Conservation (phyloP, 2,329 filamentous ascomycete species). For the Pochonia chlamydosporia region DNA sequence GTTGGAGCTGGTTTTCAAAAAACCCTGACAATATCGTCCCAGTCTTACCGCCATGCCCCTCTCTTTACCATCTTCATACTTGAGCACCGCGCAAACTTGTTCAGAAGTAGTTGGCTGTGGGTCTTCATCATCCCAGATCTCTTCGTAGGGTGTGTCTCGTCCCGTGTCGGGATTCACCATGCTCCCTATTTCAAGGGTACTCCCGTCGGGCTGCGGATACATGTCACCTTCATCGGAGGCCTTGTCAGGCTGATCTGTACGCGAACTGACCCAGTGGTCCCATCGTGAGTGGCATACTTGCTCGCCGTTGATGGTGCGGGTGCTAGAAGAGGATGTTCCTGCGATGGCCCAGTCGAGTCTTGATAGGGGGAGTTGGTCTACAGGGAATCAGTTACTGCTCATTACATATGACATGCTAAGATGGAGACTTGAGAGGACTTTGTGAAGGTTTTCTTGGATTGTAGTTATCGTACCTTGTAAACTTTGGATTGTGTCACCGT, state of each 20-base stretch:
- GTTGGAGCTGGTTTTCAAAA: constrained; percentile 38
- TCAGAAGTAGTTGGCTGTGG: constrained; percentile 5
- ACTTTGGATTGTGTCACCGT: constrained; percentile 11
- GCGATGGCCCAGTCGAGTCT: constrained; percentile 62
- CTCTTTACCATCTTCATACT: constrained; percentile 26
- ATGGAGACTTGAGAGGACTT: too few relatives aligned
- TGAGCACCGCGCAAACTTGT: constrained; percentile 32
- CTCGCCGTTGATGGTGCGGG: constrained; percentile 17
- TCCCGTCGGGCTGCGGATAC: constrained; percentile 34
- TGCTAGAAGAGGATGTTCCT: constrained; percentile 41
- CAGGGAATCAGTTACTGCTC: constrained; percentile 4
- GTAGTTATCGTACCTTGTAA: background rate
- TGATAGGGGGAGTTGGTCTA: constrained; percentile 16
- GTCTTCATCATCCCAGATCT: constrained; percentile 54
- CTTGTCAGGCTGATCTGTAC: constrained; percentile 29
- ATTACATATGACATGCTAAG: constrained; percentile 10
- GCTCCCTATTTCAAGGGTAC: constrained; percentile 49
- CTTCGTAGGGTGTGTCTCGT: constrained; percentile 52
- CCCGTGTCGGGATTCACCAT: constrained; percentile 56
- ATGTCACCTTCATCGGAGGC: constrained; percentile 53
- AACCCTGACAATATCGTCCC: constrained; percentile 50
- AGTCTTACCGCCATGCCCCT: constrained; percentile 49
- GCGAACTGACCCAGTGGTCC: constrained; percentile 56
- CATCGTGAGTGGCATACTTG: constrained; percentile 37
- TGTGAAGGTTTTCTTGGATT: too few relatives aligned